A percentile compares a stretch with the other conserved stretches of the same genome.
Evolutionary conservation across 345 rosid species (phyloP).

Genomic region (Pseudoturritis turrita): DNA sequence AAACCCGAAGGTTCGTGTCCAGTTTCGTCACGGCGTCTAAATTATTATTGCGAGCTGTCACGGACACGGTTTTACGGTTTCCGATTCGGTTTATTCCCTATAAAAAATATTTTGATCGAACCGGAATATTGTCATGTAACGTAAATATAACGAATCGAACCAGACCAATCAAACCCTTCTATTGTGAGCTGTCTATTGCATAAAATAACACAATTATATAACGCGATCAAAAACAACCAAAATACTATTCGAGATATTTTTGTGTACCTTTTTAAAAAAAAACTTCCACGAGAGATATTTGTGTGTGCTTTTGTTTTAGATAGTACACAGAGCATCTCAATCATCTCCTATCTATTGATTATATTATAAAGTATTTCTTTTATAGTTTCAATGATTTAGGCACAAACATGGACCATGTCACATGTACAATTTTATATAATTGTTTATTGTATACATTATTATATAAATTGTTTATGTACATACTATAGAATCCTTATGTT

Average conservation of each 20-base stretch:
- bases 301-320: neutral
- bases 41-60: neutral
- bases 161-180: neutral
- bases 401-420: slow-evolving; percentile 11
- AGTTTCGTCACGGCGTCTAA: slow-evolving; percentile 10
- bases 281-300: slow-evolving; percentile 4
- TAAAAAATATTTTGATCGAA: neutral
- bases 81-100: neutral
- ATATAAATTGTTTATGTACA: neutral
- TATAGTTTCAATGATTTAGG: neutral
- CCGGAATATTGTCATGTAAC: slow-evolving; percentile 3
- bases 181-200: slow-evolving; percentile 1
- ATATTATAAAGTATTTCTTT: neutral
- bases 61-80: neutral
- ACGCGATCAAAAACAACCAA: neutral
- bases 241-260: neutral
- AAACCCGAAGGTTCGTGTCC: slow-evolving; percentile 12
- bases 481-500: slow-evolving; percentile 2
- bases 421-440: neutral
- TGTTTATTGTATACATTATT: neutral
- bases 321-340: neutral
- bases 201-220: neutral
- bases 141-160: slow-evolving; percentile 1
- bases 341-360: neutral
- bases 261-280: neutral